phyloP scores from a whole-genome alignment of 441 rosid genomes.

The Aquilaria agallochum region DNA sequence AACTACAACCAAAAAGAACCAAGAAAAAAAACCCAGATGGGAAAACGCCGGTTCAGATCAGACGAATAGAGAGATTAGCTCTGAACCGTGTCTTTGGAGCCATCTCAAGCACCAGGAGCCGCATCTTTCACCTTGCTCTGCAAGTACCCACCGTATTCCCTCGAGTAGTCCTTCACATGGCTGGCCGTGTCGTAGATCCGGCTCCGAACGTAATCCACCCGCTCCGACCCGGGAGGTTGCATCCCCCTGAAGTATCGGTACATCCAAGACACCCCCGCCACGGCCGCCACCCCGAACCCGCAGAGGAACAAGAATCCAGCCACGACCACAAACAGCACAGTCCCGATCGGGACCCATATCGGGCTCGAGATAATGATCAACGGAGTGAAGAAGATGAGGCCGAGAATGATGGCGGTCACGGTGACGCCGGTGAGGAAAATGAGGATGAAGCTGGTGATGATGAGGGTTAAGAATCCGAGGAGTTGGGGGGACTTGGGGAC shows the following conservation, averaged over 20 bases:
- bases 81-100: conserved; percentile 1
- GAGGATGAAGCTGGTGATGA: conserved; percentile 57
- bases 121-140: conserved; percentile 75
- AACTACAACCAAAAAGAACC: too few relatives aligned
- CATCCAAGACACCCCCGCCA: conserved; percentile 53
- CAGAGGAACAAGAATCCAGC: conserved; percentile 48
- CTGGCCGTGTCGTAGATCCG: conserved; percentile 73
- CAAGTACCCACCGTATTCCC: conserved; percentile 71
- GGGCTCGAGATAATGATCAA: conserved; percentile 67
- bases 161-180: conserved; percentile 75
- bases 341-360: conserved; percentile 54
- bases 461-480: conserved; percentile 47
- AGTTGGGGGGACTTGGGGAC: conserved; percentile 51
- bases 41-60: conserved; percentile 8
- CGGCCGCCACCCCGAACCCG: conserved; percentile 37
- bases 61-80: background rate
- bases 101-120: conserved; percentile 78
- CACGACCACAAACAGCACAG: conserved; percentile 22
- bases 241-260: conserved; percentile 62
- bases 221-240: conserved; percentile 67
- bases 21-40: conserved; percentile 1
- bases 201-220: conserved; percentile 61
- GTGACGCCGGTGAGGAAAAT: conserved; percentile 70
- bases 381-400: conserved; percentile 55
- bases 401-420: conserved; percentile 34